These are phyloP conservation scores for Cryptococcus depauperatus DNA, from an alignment of 1,284 basidiomycete species.

Conservation along the genomic window DNA sequence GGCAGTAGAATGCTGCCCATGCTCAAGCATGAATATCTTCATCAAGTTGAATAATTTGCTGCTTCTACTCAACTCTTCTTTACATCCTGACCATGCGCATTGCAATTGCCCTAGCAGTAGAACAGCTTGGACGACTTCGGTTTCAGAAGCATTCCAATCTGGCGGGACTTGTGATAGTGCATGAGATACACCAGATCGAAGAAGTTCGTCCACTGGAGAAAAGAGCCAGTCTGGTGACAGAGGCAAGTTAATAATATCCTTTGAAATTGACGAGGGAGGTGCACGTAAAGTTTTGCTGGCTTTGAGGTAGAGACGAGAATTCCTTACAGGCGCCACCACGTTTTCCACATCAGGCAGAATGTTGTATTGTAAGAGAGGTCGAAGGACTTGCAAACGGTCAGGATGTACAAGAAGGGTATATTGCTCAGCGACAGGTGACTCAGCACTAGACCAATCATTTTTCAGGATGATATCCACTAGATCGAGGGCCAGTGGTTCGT, in stretches of 20 bases:
- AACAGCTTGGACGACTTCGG: slow-evolving; percentile 63
- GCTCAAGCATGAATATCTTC: slow-evolving; percentile 93
- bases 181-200: slow-evolving; percentile 65
- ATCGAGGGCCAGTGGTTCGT: slow-evolving; percentile 42
- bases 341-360: slow-evolving; percentile 36
- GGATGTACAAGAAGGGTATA: slow-evolving; percentile 15
- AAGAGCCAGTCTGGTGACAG: slow-evolving; percentile 64
- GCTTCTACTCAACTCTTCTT: slow-evolving; percentile 15
- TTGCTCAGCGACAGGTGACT: slow-evolving; percentile 3
- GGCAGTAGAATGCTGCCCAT: slow-evolving; percentile 45
- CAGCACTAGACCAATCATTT: slow-evolving; percentile 18
- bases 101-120: slow-evolving; percentile 52
- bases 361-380: slow-evolving; percentile 44
- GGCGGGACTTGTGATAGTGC: slow-evolving; percentile 61
- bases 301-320: slow-evolving; percentile 42
- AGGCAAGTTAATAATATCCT: slow-evolving; percentile 52
- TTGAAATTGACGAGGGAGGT: slow-evolving; percentile 1
- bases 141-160: slow-evolving; percentile 72
- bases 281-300: slow-evolving; percentile 44
- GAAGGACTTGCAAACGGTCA: slow-evolving; percentile 40
- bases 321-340: slow-evolving; percentile 36
- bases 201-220: slow-evolving; percentile 66
- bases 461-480: slow-evolving; percentile 38
- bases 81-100: not conserved
- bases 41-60: slow-evolving; percentile 63